Percentiles rank a stretch among this genome's conserved stretches.
phyloP scores from a whole-genome alignment of 2,329 filamentous ascomycete species.

The Aspergillus pseudonomiae region DNA sequence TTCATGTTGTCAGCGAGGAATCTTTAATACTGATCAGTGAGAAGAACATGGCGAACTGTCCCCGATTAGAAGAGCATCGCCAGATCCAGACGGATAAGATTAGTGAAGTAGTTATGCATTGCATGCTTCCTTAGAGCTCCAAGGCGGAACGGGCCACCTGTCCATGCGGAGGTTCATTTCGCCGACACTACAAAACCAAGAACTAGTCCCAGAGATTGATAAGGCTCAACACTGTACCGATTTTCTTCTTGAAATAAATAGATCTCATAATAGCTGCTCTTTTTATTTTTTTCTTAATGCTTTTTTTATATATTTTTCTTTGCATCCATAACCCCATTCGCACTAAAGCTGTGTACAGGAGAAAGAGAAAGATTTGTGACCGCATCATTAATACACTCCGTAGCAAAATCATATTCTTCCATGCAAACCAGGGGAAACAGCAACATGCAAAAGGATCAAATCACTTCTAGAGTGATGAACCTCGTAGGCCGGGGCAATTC shows the following conservation, averaged over 20 bases:
- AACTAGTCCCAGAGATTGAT: not conserved
- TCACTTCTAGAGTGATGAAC: slow-evolving; percentile 11
- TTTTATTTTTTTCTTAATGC: slow-evolving; percentile 15
- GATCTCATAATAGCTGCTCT: slow-evolving; percentile 8
- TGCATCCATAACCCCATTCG: slow-evolving; percentile 18
- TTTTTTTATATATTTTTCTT: slow-evolving; percentile 21
- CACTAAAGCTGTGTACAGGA: slow-evolving; percentile 37
- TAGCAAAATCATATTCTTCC: slow-evolving; percentile 28
- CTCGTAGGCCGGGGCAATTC: slow-evolving; percentile 19
- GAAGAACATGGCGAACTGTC: slow-evolving; percentile 39
- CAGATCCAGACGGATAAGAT: not conserved
- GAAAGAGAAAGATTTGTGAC: slow-evolving; percentile 24
- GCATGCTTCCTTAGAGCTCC: slow-evolving; percentile 1
- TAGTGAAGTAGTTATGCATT: slow-evolving; percentile 2
- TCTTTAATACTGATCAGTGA: slow-evolving; percentile 22
- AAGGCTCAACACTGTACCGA: slow-evolving; percentile 16
- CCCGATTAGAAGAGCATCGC: slow-evolving; percentile 13
- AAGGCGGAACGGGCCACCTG: slow-evolving; percentile 39
- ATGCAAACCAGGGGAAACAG: slow-evolving; percentile 29
- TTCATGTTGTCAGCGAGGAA: slow-evolving; percentile 38
- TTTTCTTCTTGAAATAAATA: not conserved
- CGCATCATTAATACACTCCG: slow-evolving; percentile 24
- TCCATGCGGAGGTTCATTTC: slow-evolving; percentile 42
- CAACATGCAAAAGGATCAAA: slow-evolving; percentile 9
- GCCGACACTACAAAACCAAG: slow-evolving; percentile 26